A percentile compares a stretch with the other conserved stretches of the same genome.
These are phyloP conservation scores for Euryodendron excelsum DNA, from an alignment of 148 eudicot genomes.

Conservation along the genomic window DNA sequence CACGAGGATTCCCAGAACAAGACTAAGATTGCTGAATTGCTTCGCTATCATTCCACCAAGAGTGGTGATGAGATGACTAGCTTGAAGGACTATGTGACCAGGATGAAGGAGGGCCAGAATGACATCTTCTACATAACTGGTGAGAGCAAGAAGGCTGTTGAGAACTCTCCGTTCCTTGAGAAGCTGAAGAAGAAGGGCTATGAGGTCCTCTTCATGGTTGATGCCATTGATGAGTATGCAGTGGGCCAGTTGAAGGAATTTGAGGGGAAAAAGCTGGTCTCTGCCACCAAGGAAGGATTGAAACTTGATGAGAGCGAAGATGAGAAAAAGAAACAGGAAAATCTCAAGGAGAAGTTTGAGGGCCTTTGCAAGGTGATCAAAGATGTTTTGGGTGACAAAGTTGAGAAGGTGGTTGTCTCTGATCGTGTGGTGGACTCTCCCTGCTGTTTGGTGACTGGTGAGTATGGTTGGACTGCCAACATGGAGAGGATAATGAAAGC, in stretches of 20 bases:
- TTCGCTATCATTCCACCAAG: slow-evolving; percentile 88
- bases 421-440: slow-evolving; percentile 87
- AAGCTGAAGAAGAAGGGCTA: slow-evolving; percentile 77
- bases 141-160: slow-evolving; percentile 88
- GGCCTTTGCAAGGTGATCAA: slow-evolving; percentile 85
- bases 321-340: slow-evolving; percentile 66
- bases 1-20: slow-evolving; percentile 77
- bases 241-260: slow-evolving; percentile 83
- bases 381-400: slow-evolving; percentile 72
- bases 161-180: slow-evolving; percentile 90
- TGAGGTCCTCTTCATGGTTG: slow-evolving; percentile 80
- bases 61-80: slow-evolving; percentile 88
- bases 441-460: slow-evolving; percentile 81
- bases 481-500: slow-evolving; percentile 91
- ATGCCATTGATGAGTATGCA: slow-evolving; percentile 85
- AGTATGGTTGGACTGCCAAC: slow-evolving; percentile 88
- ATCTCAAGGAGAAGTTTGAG: slow-evolving; percentile 61
- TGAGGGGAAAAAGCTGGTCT: slow-evolving; percentile 77
- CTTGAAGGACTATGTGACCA: slow-evolving; percentile 79
- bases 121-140: slow-evolving; percentile 86
- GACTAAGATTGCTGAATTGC: slow-evolving; percentile 68
- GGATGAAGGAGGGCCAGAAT: slow-evolving; percentile 82
- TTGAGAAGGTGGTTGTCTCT: slow-evolving; percentile 75
- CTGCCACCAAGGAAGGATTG: slow-evolving; percentile 83
- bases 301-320: slow-evolving; percentile 75